phyloP scores from a whole-genome alignment of 2,329 filamentous ascomycete genomes.

The Ophidiomyces ophidiicola region DNA sequence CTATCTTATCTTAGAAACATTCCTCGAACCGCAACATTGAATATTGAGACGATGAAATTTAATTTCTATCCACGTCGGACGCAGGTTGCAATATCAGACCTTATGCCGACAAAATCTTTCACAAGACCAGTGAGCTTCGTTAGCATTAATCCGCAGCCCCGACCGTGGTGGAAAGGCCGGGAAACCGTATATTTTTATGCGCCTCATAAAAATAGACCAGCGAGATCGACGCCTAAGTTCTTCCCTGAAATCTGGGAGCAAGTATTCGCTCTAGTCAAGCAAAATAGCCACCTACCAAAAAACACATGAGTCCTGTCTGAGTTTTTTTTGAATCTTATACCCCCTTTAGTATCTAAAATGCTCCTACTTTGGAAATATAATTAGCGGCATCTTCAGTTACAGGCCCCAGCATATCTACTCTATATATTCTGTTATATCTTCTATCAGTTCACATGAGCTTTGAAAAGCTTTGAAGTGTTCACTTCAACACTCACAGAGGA shows the following conservation, averaged over 20 bases:
- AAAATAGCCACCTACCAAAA: constrained; percentile 10
- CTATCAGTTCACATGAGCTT: too few species aligned
- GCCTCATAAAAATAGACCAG: constrained; percentile 27
- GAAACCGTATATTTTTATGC: constrained; percentile 31
- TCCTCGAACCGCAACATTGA: constrained; percentile 33
- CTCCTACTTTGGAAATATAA: background rate
- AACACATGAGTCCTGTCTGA: constrained; percentile 6
- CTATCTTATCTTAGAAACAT: constrained; percentile 34
- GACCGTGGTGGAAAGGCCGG: constrained; percentile 29
- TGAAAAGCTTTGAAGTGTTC: too few species aligned
- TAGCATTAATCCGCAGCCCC: constrained; percentile 26
- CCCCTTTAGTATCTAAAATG: background rate
- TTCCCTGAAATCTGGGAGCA: constrained; percentile 35
- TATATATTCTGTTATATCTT: background rate
- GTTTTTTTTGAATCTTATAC: constrained; percentile 2
- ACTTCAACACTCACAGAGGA: too few species aligned
- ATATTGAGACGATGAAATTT: constrained; percentile 36
- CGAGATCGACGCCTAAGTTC: constrained; percentile 28
- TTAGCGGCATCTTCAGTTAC: background rate
- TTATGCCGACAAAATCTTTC: constrained; percentile 26
- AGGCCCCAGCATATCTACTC: background rate
- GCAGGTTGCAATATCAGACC: constrained; percentile 32
- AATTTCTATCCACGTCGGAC: constrained; percentile 34
- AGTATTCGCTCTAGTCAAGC: constrained; percentile 32
- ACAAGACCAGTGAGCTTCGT: constrained; percentile 33